phyloP scores from a whole-genome alignment of 352 stramenopile species.

The Elongisporangium prolatum region DNA sequence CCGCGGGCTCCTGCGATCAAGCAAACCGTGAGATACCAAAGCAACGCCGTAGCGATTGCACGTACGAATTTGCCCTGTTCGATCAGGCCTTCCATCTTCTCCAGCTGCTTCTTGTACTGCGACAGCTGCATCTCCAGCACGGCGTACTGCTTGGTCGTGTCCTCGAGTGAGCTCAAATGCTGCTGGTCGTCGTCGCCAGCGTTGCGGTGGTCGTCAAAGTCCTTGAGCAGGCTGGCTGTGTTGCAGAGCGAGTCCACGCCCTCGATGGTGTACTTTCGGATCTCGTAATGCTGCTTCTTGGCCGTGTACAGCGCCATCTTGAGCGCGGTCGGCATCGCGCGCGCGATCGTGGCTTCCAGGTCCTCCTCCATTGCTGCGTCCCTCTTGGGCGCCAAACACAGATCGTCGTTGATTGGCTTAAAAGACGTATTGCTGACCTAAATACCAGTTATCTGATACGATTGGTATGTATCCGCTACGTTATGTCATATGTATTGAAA shows the following conservation, averaged over 20 bases:
- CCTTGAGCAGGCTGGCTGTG: constrained; percentile 62
- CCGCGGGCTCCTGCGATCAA: constrained; percentile 22
- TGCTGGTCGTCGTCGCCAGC: constrained; percentile 21
- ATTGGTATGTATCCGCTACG: neutral
- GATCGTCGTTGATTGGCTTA: neutral
- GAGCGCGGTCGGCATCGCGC: constrained; percentile 53
- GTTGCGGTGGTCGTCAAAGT: constrained; percentile 20
- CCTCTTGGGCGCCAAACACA: constrained; percentile 7
- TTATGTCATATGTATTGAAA: neutral
- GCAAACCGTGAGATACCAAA: neutral
- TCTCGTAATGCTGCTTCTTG: constrained; percentile 70
- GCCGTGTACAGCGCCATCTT: constrained; percentile 75
- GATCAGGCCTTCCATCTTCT: constrained; percentile 49
- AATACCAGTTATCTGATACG: neutral
- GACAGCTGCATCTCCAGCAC: constrained; percentile 55
- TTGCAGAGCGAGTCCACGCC: constrained; percentile 60
- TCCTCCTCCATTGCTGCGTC: constrained; percentile 38
- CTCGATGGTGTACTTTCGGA: constrained; percentile 73
- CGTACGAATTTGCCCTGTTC: constrained; percentile 41
- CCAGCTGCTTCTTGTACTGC: constrained; percentile 66
- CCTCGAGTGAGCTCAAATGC: constrained; percentile 49
- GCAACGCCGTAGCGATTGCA: too few relatives aligned
- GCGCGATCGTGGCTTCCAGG: constrained; percentile 51
- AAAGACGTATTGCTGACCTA: neutral
- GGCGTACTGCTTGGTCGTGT: constrained; percentile 67